Evolutionary conservation across 148 eudicot species (phyloP), one percentile per base, ranked within the genome.

Genomic region (Talinum fruticosum): DNA sequence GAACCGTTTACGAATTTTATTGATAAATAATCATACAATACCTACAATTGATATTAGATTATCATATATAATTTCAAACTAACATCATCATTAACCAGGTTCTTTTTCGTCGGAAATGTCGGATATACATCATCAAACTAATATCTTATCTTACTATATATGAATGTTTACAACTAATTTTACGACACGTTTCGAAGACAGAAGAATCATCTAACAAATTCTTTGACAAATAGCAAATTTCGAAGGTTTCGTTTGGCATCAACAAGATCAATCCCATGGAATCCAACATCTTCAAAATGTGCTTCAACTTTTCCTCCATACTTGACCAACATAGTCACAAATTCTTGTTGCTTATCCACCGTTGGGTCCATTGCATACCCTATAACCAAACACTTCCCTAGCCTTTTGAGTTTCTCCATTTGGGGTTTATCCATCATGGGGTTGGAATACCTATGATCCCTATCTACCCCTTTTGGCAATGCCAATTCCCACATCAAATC

Each of bases 321-420:
- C 49, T 68, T 51, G 6, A 88, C 87, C 84, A 92, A 71, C 93
- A 87, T 87, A 6, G 88, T 76, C 54, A 94, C 93, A 71, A 92
- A 86, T 1, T 81, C 87, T 64, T 92, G 98, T 76, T 94, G 98
- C 54, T 90, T 79, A 76, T 94, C 95, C n/a, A 90, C 38, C 92
- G 86, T 83, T 6, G 87, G 85, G 70, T 94, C 98, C 32, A 88
- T 92, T 0, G 88, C 92, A 72, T 87, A 92, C 0, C 98, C 97
- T 10, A 94, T 82, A 1, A 92, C 92, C 79, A 94, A 83, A 76
- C 93, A 88, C 87, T 84, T 82, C 34, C 89, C 91, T 10, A 94
- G 18, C 3, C 34, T 24, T 36, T 69, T 76, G 16, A 87, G 61
- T 49, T 89, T 90, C 33, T 82, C 82, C 69, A 44, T 73, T 49